These are phyloP conservation scores for Talaromyces sp. DNA, from an alignment of 2,329 filamentous ascomycete genomes.

Conservation along the genomic window DNA sequence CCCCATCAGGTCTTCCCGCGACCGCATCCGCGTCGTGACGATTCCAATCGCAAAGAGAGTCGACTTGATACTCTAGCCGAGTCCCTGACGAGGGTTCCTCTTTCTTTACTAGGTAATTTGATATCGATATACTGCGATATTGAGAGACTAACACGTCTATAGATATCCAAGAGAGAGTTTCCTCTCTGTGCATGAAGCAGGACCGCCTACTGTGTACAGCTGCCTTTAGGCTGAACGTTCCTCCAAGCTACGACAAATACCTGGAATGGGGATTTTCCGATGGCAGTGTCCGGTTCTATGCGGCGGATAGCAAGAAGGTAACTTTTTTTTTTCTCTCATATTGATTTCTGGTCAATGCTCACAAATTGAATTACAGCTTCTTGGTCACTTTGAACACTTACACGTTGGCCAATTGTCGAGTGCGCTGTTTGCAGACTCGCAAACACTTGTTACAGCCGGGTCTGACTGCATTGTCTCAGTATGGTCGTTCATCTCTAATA, in stretches of 20 bases:
- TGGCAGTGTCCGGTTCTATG: slow-evolving; percentile 85
- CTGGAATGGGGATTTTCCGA: slow-evolving; percentile 96
- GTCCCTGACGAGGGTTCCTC: slow-evolving; percentile 69
- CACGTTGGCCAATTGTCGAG: slow-evolving; percentile 86
- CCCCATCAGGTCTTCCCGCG: slow-evolving; percentile 89
- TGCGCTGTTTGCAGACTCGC: slow-evolving; percentile 79
- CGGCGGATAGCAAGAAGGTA: slow-evolving; percentile 73
- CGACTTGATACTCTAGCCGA: slow-evolving; percentile 75
- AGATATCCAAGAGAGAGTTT: slow-evolving; percentile 71
- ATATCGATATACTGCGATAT: neutral
- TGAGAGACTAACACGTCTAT: neutral
- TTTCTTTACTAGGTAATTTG: slow-evolving; percentile 62
- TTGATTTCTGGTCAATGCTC: neutral
- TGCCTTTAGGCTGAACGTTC: slow-evolving; percentile 79
- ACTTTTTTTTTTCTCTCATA: neutral
- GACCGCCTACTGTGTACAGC: slow-evolving; percentile 80
- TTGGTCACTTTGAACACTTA: slow-evolving; percentile 88
- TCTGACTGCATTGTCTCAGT: slow-evolving; percentile 88
- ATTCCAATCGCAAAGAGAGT: slow-evolving; percentile 57
- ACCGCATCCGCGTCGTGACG: slow-evolving; percentile 72
- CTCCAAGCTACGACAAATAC: slow-evolving; percentile 81
- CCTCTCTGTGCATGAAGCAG: slow-evolving; percentile 70
- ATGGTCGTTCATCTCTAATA: slow-evolving; percentile 63
- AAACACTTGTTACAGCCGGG: slow-evolving; percentile 84
- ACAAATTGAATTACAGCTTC: slow-evolving; percentile 40